A percentile compares a stretch with the other conserved stretches of the same genome.
Evolutionary conservation across 164 flowering plant species (phyloP).

Genomic region (Umbilicus rupestris): DNA sequence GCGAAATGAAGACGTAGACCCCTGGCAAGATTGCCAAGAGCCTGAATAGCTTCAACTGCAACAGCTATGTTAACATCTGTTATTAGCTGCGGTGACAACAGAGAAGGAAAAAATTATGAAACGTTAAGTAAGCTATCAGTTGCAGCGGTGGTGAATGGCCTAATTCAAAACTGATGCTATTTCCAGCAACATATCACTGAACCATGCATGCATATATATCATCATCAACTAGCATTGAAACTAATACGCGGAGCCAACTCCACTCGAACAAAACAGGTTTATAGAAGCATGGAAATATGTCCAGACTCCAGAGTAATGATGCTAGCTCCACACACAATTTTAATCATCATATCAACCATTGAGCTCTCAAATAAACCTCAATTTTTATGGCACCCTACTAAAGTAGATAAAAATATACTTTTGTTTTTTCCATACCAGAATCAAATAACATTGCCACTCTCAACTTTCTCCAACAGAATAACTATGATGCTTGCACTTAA

Average conservation of each 20-base stretch:
- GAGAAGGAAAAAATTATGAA: background rate
- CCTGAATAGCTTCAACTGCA: slow-evolving; percentile 96
- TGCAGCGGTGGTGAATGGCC: too few species aligned
- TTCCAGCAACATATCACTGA: background rate
- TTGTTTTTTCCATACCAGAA: too few species aligned
- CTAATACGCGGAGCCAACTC: background rate
- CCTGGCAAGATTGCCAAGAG: slow-evolving; percentile 85
- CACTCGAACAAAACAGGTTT: background rate
- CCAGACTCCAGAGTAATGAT: background rate
- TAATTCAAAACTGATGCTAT: too few species aligned
- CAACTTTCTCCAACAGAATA: too few species aligned
- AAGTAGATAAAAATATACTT: too few species aligned
- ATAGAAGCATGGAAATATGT: background rate
- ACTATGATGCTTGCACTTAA: too few species aligned
- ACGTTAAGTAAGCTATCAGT: too few species aligned
- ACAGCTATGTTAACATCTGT: slow-evolving; percentile 98
- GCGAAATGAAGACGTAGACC: slow-evolving; percentile 83
- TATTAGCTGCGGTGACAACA: slow-evolving; percentile 51
- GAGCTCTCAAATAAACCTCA: background rate
- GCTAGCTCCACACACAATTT: background rate
- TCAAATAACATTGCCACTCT: too few species aligned
- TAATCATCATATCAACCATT: background rate
- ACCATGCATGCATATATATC: background rate
- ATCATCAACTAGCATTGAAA: background rate
- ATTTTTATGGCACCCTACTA: too few species aligned